Evolutionary conservation across 1,284 basidiomycete species (phyloP), one percentile per base, ranked within the genome.

Genomic region (Chalciporus piperatoides): DNA sequence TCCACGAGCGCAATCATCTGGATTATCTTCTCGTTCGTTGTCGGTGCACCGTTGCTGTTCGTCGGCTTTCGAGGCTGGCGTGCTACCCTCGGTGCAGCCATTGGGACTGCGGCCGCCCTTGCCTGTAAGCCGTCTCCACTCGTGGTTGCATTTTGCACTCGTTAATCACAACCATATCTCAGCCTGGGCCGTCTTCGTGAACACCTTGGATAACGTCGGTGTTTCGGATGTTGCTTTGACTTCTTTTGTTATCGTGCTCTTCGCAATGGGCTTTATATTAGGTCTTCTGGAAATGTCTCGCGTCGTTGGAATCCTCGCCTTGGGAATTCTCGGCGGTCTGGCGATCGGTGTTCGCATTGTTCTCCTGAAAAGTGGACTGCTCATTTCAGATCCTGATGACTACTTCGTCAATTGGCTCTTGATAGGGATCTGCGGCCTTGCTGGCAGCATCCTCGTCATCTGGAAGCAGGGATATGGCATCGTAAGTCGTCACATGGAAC

Each of bases 151-250:
- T 40, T 14, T 32, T 12, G 30, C 49, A n/a, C 43, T 27, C 35
- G 19, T 47, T 52, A 53, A 50, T 53, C 40, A 30, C 37, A 47
- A 44, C 37, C 23, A 15, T 35, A 46, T 14, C 25, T 1, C 54
- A 81, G 81, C 77, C 15, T 84, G 81, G 82, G 72, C 77, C 8
- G 77, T 80, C 30, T 71, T 86, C 47, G 69, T 81, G 49, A 86
- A 83, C 62, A 74, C 77, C 1, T 64, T 80, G 5, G 67, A 70
- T 52, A 65, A 74, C 6, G 59, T 67, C 6, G 77, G 79, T 11
- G 57, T 84, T 11, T 64, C 78, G 0, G 83, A 86, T 59, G 45
- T 77, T 35, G 58, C 77, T 5, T 63, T 86, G 32, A 75, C 76
- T 0, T 51, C 72, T 27, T 69, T 81, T 49, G 68, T 77, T 4